Evolutionary conservation across 2,329 filamentous ascomycete genomes (phyloP).

Genomic region (Monosporascus sp.): DNA sequence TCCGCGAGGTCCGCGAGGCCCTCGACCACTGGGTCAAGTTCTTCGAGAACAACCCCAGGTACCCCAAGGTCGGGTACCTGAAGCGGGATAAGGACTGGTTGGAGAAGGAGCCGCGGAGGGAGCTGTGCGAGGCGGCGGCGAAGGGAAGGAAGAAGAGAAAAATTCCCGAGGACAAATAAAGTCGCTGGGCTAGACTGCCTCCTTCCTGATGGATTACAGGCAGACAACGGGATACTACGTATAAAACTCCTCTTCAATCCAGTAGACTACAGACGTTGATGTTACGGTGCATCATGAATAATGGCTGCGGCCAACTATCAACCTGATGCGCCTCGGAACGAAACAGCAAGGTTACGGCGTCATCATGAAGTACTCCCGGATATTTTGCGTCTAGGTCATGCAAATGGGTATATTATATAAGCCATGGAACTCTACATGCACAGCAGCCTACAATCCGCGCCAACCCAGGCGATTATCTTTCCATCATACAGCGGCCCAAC

Average conservation of each 20-base stretch:
- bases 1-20: constrained; percentile 57
- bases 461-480: no score
- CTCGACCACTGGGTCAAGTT: constrained; percentile 80
- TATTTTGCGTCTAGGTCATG: background rate
- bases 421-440: constrained; percentile 11
- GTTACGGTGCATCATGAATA: no score
- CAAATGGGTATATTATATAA: constrained; percentile 22
- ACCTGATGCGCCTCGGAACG: no score
- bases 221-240: no score
- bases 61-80: constrained; percentile 73
- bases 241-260: no score
- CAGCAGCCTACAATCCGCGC: constrained; percentile 1
- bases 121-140: constrained; percentile 66
- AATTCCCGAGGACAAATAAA: constrained; percentile 43
- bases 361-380: background rate
- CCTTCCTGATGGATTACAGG: no score
- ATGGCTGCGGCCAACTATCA: no score
- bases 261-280: no score
- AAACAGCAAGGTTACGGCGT: no score
- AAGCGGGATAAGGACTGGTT: constrained; percentile 56
- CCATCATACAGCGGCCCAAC: no score
- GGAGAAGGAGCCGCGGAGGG: constrained; percentile 53
- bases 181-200: no score
- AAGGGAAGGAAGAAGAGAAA: constrained; percentile 51
- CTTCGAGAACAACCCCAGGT: constrained; percentile 75